phyloP scores from a whole-genome alignment of 805 yeast genomes.

The Maudiozyma serrabonitensis region DNA sequence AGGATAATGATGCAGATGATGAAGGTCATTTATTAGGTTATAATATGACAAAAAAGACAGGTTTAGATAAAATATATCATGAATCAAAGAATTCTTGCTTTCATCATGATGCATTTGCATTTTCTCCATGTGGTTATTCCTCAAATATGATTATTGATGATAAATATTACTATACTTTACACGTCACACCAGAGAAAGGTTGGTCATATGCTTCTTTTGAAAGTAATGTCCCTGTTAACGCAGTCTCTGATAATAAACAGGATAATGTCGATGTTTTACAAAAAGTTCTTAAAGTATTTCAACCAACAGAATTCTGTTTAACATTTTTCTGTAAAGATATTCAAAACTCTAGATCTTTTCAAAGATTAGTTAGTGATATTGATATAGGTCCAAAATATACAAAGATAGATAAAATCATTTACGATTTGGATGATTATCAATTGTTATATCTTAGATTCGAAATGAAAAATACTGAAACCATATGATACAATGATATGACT shows the following conservation, averaged over 20 bases:
- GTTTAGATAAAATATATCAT: slow-evolving; percentile 50
- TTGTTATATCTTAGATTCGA: slow-evolving; percentile 58
- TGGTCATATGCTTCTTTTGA: slow-evolving; percentile 97
- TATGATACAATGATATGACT: background rate
- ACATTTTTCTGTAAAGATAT: slow-evolving; percentile 36
- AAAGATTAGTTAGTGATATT: slow-evolving; percentile 26
- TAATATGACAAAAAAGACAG: slow-evolving; percentile 52
- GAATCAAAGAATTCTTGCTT: slow-evolving; percentile 26
- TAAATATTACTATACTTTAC: slow-evolving; percentile 70
- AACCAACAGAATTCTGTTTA: slow-evolving; percentile 66
- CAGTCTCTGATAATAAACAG: slow-evolving; percentile 28
- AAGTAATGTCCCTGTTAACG: slow-evolving; percentile 56
- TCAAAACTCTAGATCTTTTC: slow-evolving; percentile 26
- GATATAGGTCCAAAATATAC: slow-evolving; percentile 34
- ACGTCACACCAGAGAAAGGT: slow-evolving; percentile 87
- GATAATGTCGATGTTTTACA: slow-evolving; percentile 46
- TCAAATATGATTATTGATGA: slow-evolving; percentile 67
- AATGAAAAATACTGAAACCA: background rate
- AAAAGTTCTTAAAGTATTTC: slow-evolving; percentile 53
- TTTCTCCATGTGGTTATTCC: slow-evolving; percentile 90
- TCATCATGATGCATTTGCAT: slow-evolving; percentile 77
- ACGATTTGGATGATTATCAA: slow-evolving; percentile 67
- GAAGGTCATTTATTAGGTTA: slow-evolving; percentile 75
- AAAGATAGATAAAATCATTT: slow-evolving; percentile 56
- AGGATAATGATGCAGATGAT: slow-evolving; percentile 16